phyloP scores from a whole-genome alignment of 1,284 basidiomycete species.

The Pseudozyma sp. region DNA sequence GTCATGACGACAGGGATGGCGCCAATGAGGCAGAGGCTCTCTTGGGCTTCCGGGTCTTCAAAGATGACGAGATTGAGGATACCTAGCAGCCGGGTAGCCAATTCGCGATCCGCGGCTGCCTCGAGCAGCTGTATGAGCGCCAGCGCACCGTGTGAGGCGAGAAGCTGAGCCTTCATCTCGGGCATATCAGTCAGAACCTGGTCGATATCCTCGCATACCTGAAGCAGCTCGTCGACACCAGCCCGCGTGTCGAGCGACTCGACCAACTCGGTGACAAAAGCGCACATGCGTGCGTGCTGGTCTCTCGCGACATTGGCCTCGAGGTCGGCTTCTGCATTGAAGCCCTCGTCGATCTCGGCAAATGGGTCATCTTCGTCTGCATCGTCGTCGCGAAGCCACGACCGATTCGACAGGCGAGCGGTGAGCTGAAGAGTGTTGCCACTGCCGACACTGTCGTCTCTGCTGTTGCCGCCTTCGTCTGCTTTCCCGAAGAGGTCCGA shows the following conservation, averaged over 20 bases:
- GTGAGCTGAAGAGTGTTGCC: constrained; percentile 53
- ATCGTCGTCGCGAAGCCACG: constrained; percentile 58
- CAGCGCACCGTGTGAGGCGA: constrained; percentile 91
- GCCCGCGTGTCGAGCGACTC: constrained; percentile 84
- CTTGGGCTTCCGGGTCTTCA: constrained; percentile 84
- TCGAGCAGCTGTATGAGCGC: constrained; percentile 93
- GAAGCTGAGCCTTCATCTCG: constrained; percentile 89
- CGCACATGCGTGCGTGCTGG: constrained; percentile 78
- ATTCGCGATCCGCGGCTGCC: constrained; percentile 80
- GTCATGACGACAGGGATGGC: constrained; percentile 71
- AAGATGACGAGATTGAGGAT: constrained; percentile 91
- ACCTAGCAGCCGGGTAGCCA: constrained; percentile 83
- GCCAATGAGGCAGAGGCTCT: constrained; percentile 93
- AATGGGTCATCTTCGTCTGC: constrained; percentile 60
- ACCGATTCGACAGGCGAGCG: constrained; percentile 55
- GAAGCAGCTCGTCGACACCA: constrained; percentile 81
- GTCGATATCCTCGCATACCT: constrained; percentile 88
- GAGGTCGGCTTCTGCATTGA: constrained; percentile 57
- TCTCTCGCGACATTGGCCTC: constrained; percentile 64
- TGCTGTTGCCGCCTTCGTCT: constrained; percentile 24
- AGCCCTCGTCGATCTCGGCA: constrained; percentile 59
- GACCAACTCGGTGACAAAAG: constrained; percentile 82
- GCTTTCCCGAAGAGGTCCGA: constrained; percentile 56
- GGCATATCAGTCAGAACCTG: constrained; percentile 81
- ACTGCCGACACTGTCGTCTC: constrained; percentile 32